A percentile compares a stretch with the other conserved stretches of the same genome.
These are phyloP conservation scores for Xylariaceae sp. DNA, from an alignment of 2,329 filamentous ascomycete species.

Conservation along the genomic window DNA sequence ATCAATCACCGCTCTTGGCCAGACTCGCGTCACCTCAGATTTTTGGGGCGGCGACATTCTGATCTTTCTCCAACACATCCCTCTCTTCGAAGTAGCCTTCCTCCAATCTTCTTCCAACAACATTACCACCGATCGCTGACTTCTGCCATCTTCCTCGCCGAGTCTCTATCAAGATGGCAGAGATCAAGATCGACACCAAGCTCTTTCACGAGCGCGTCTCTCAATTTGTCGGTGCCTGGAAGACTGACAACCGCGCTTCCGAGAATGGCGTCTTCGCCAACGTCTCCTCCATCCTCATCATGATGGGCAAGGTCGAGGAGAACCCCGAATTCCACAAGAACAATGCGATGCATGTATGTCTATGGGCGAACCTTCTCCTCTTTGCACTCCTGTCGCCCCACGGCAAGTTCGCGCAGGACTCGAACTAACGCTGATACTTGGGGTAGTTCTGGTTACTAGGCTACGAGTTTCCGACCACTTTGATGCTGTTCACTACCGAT, in stretches of 20 bases:
- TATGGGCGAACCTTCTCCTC: slow-evolving; percentile 5
- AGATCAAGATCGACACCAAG: slow-evolving; percentile 95
- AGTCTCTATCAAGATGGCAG: slow-evolving; percentile 61
- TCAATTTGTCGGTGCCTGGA: slow-evolving; percentile 90
- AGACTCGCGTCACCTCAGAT: slow-evolving; percentile 37
- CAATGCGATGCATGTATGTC: slow-evolving; percentile 89
- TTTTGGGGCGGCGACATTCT: slow-evolving; percentile 29
- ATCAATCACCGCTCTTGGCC: too few species aligned
- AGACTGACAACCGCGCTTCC: slow-evolving; percentile 88
- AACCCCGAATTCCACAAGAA: slow-evolving; percentile 89
- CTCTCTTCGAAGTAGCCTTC: slow-evolving; percentile 36
- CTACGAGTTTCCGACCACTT: slow-evolving; percentile 96
- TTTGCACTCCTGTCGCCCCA: neutral
- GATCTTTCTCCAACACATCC: slow-evolving; percentile 29
- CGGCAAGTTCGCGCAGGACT: neutral
- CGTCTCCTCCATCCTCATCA: slow-evolving; percentile 82
- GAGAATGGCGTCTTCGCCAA: slow-evolving; percentile 81
- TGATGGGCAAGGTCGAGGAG: slow-evolving; percentile 96
- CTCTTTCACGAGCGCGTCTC: slow-evolving; percentile 92
- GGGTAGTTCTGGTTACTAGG: slow-evolving; percentile 93
- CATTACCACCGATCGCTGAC: slow-evolving; percentile 21
- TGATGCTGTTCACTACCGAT: slow-evolving; percentile 90
- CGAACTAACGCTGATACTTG: slow-evolving; percentile 12
- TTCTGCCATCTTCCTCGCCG: slow-evolving; percentile 37
- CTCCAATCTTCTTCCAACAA: slow-evolving; percentile 13